phyloP scores from a whole-genome alignment of 2,329 filamentous ascomycete genomes.

The Fusarium sp. region DNA sequence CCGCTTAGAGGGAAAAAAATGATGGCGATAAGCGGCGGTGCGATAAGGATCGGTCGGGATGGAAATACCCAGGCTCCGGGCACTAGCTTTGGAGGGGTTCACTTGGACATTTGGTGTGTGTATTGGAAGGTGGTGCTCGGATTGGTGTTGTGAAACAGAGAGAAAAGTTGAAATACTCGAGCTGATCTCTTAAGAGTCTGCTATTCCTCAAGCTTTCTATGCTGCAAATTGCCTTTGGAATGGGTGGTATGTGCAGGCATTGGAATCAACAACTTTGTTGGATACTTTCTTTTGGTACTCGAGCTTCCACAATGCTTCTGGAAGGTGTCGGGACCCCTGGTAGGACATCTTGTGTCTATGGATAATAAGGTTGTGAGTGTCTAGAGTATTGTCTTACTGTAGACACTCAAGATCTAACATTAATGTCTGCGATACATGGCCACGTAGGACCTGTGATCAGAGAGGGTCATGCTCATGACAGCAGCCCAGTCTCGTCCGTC shows the following conservation, averaged over 20 bases:
- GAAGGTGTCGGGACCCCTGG: constrained; percentile 14
- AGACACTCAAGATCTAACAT: background rate
- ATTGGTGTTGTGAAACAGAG: background rate
- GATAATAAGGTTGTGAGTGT: background rate
- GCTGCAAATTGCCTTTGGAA: background rate
- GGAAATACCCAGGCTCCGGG: constrained; percentile 40
- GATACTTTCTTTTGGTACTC: background rate
- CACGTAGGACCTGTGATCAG: background rate
- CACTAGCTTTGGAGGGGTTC: background rate
- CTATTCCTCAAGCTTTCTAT: background rate
- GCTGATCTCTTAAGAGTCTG: background rate
- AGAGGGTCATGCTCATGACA: background rate
- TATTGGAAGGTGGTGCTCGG: background rate
- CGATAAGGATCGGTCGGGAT: constrained; percentile 41
- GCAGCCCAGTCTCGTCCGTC: background rate
- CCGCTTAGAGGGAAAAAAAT: constrained; percentile 34
- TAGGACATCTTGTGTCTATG: background rate
- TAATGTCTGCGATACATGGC: background rate
- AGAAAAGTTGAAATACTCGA: background rate
- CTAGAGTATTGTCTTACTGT: background rate
- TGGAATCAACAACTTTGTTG: background rate
- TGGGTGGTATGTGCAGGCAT: background rate
- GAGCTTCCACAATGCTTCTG: constrained; percentile 10
- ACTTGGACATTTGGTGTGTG: background rate
- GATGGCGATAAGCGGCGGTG: constrained; percentile 29